Conservation (phyloP, 306 rosid genomes). For the Malus orientalis region DNA sequence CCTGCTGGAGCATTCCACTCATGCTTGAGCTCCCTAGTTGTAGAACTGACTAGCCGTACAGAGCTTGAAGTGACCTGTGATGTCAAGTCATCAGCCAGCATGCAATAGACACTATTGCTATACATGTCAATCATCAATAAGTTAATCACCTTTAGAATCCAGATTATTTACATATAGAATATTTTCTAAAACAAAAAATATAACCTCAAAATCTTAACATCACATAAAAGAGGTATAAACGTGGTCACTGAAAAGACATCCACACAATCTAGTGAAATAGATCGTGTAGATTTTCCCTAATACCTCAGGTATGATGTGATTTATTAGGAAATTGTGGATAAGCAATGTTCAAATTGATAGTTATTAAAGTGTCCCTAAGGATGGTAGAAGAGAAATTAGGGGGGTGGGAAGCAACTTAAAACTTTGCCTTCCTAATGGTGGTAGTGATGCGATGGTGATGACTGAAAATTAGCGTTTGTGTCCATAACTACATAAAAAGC, state of each 20-base stretch:
- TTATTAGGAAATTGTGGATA: neutral
- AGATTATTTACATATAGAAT: neutral
- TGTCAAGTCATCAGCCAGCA: constrained; percentile 14
- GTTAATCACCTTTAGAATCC: neutral
- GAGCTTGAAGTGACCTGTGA: constrained; percentile 76
- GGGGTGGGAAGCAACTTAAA: neutral
- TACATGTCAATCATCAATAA: neutral
- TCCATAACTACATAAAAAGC: neutral
- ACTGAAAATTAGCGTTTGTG: neutral
- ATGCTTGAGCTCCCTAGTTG: constrained; percentile 61
- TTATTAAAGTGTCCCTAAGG: neutral
- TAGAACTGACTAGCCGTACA: constrained; percentile 79
- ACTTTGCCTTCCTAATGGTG: neutral
- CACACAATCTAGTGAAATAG: neutral
- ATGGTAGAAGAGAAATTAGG: neutral
- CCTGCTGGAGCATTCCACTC: constrained; percentile 87
- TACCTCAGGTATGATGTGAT: neutral
- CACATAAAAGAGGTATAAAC: neutral
- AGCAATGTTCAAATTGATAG: neutral
- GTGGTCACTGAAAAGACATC: neutral
- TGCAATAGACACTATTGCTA: neutral
- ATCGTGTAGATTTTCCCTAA: neutral
- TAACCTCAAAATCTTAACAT: neutral
- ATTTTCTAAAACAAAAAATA: neutral
- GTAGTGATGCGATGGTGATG: neutral